These are phyloP conservation scores for Giardia duodenalis DNA, from an alignment of 208 protist species.

Conservation along the genomic window DNA sequence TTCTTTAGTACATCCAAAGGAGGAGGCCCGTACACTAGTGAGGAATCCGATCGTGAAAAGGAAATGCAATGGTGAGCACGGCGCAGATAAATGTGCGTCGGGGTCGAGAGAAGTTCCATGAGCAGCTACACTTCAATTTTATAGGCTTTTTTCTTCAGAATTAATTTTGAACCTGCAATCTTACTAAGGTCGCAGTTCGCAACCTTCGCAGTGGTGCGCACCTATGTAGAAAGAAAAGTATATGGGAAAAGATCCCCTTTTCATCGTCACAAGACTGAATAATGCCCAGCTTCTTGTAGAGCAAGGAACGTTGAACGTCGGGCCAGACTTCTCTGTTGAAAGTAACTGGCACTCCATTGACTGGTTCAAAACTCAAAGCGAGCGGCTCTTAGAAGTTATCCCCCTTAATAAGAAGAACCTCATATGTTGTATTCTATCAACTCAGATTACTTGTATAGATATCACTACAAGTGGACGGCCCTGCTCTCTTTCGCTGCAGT, in stretches of 20 bases:
- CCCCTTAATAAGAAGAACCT: background rate
- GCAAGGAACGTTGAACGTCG: background rate
- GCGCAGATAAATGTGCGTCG: no score
- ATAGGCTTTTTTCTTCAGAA: no score
- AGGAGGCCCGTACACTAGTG: no score
- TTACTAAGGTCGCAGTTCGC: no score
- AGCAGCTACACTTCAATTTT: no score
- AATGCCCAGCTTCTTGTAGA: background rate
- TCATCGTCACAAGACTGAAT: background rate
- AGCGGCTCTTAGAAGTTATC: background rate
- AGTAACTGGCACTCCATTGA: background rate
- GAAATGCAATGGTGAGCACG: no score
- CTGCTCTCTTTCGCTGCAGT: background rate
- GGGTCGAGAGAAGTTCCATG: no score
- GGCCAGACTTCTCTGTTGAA: background rate
- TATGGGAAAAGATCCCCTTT: background rate
- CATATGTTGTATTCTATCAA: background rate
- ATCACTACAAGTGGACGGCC: background rate
- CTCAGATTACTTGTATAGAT: background rate
- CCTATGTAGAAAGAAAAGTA: no score
- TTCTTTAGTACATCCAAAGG: no score
- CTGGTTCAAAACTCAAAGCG: background rate
- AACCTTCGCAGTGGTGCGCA: no score
- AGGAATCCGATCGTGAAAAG: no score
- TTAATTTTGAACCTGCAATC: no score